These are phyloP conservation scores for Rhododendron griersonianum DNA, from an alignment of 148 eudicot genomes.

Conservation along the genomic window DNA sequence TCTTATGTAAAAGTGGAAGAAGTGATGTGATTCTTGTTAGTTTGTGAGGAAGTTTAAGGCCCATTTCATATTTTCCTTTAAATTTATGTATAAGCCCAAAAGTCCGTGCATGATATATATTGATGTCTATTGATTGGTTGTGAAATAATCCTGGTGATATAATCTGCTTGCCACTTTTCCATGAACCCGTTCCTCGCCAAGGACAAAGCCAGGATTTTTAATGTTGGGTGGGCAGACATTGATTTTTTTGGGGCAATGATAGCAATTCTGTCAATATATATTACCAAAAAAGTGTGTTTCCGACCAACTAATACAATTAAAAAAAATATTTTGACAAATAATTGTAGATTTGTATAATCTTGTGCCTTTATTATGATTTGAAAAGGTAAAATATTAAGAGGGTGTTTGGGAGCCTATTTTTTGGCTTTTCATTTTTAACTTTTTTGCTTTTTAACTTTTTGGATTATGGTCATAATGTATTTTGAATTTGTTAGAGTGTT, in stretches of 20 bases:
- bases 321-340: no score
- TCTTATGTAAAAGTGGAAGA: background rate
- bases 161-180: background rate
- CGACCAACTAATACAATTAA: background rate
- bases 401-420: no score
- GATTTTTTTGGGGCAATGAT: background rate
- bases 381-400: background rate
- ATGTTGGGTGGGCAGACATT: background rate
- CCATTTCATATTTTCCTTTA: background rate
- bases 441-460: no score
- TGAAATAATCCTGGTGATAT: background rate
- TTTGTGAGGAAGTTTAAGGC: background rate
- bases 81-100: background rate
- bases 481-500: no score
- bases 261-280: background rate
- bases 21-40: background rate
- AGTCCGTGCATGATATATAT: background rate
- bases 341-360: background rate
- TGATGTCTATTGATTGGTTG: background rate
- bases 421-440: no score
- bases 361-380: background rate
- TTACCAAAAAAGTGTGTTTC: background rate
- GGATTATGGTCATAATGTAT: no score
- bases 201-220: background rate
- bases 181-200: background rate